These are phyloP conservation scores for Dalbergia oliveri DNA, from an alignment of 306 rosid species.

Conservation along the genomic window DNA sequence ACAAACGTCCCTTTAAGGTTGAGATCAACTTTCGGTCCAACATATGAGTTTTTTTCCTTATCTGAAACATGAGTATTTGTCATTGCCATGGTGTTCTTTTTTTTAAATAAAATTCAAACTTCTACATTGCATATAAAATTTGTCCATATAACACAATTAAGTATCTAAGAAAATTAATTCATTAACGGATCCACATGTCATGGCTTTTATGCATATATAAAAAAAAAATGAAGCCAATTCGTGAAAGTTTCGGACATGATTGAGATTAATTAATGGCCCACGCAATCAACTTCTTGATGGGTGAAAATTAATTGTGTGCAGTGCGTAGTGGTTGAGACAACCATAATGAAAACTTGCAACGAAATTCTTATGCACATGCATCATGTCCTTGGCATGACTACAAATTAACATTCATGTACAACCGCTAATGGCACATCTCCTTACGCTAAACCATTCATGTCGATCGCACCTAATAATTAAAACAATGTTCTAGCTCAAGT, in stretches of 20 bases:
- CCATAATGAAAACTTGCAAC: constrained; percentile 61
- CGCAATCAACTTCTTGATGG: constrained; percentile 35
- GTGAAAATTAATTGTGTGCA: constrained; percentile 39
- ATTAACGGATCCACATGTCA: too few relatives aligned
- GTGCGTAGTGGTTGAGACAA: constrained; percentile 63
- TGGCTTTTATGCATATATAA: too few relatives aligned
- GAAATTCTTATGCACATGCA: constrained; percentile 51
- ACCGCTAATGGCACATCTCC: background rate
- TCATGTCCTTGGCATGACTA: constrained; percentile 11
- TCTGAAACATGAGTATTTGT: too few relatives aligned
- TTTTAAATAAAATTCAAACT: background rate
- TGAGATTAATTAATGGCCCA: constrained; percentile 30
- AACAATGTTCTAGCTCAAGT: constrained; percentile 19
- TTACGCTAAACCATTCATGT: constrained; percentile 5
- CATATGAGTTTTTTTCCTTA: too few relatives aligned
- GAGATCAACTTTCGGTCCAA: too few relatives aligned
- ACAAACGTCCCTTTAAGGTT: too few relatives aligned
- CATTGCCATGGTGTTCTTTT: background rate
- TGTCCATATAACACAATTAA: background rate
- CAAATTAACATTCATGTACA: constrained; percentile 3
- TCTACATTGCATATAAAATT: too few relatives aligned
- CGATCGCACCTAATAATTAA: background rate
- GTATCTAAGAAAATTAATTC: background rate
- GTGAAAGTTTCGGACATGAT: constrained; percentile 25
- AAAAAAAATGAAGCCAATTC: too few relatives aligned